Evolutionary conservation across 306 rosid genomes (phyloP).

Genomic region (Gynostemma pentaphyllum): DNA sequence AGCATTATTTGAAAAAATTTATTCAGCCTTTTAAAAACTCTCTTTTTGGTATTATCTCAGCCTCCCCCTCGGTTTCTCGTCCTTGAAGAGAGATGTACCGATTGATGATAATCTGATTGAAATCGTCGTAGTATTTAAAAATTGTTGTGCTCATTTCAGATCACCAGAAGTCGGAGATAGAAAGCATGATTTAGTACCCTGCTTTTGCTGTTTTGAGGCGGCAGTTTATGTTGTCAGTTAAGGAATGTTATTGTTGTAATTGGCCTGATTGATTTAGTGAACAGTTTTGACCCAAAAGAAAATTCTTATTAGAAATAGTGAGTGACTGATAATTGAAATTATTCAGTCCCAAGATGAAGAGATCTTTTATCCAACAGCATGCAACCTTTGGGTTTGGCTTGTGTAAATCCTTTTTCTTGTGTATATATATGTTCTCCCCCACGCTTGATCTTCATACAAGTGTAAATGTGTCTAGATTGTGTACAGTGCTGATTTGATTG

Average conservation of each 20-base stretch:
- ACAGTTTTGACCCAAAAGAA: neutral
- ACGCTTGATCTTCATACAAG: too few species aligned
- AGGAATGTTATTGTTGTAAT: neutral
- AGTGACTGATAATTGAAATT: neutral
- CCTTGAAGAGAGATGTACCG: too few species aligned
- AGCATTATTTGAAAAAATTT: too few species aligned
- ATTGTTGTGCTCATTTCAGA: neutral
- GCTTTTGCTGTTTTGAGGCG: neutral
- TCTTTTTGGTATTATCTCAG: too few species aligned
- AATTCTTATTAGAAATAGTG: neutral
- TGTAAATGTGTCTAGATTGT: too few species aligned
- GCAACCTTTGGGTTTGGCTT: conserved; percentile 4
- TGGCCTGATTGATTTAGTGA: neutral
- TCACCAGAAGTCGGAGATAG: neutral
- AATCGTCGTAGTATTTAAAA: neutral
- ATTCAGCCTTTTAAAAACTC: too few species aligned
- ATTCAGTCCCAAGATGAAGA: neutral
- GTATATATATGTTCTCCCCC: too few species aligned
- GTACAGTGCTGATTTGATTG: too few species aligned
- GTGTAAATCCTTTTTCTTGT: neutral
- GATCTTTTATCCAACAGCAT: neutral
- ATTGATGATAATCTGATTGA: neutral
- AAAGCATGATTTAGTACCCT: neutral
- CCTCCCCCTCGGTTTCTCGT: neutral
- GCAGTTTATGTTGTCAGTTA: neutral